Evolutionary conservation across 345 rosid species (phyloP).

Genomic region (Hevea brasiliensis): DNA sequence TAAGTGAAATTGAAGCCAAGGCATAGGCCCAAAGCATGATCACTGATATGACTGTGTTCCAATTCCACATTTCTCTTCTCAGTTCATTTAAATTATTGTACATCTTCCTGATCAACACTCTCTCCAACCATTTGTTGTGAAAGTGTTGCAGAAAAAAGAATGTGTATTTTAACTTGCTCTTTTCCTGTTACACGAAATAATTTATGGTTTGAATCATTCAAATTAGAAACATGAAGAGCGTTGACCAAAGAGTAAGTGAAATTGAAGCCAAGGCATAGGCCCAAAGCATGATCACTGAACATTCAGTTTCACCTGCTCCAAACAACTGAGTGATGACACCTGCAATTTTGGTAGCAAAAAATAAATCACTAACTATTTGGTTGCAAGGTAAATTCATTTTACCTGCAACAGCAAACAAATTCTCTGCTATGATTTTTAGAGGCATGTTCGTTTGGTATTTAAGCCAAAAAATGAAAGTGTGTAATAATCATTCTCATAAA

Average conservation of each 20-base stretch:
- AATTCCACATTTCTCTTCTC: neutral
- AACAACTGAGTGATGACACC: slow-evolving; percentile 68
- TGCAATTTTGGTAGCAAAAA: slow-evolving; percentile 10
- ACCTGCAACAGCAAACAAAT: slow-evolving; percentile 23
- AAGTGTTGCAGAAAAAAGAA: neutral
- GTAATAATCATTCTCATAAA: too few species aligned
- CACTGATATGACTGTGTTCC: slow-evolving; percentile 21
- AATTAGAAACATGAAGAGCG: slow-evolving; percentile 46
- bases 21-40: slow-evolving; percentile 66
- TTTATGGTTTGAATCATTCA: neutral
- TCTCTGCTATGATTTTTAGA: too few species aligned
- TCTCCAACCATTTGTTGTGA: too few species aligned
- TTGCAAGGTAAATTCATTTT: too few species aligned
- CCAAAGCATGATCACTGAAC: slow-evolving; percentile 71
- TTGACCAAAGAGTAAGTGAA: slow-evolving; percentile 66
- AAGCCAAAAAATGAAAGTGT: too few species aligned
- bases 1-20: slow-evolving; percentile 58
- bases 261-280: slow-evolving; percentile 59
- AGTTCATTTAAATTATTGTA: neutral
- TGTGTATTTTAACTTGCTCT: too few species aligned
- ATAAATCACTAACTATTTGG: slow-evolving; percentile 45
- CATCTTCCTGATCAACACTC: too few species aligned
- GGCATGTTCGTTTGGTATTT: too few species aligned
- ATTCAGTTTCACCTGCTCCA: slow-evolving; percentile 65
- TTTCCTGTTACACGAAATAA: too few species aligned